A percentile compares a stretch with the other conserved stretches of the same genome.
phyloP scores from a whole-genome alignment of 805 yeast genomes.

The Starmerella ratchasimensis region DNA sequence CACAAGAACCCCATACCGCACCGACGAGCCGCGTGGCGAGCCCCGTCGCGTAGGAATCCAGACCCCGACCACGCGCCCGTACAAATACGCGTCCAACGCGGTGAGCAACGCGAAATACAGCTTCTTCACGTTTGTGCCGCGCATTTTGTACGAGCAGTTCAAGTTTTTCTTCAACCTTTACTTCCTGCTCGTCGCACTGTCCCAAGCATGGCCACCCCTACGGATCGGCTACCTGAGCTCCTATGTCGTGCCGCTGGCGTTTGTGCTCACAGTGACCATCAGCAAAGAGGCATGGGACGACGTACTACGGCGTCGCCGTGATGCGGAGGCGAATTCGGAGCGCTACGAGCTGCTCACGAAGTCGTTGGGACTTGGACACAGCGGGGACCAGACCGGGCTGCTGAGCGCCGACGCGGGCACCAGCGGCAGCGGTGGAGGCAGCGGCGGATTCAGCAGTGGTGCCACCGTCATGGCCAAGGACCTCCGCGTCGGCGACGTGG shows the following conservation, averaged over 20 bases:
- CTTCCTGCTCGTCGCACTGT: slow-evolving; percentile 81
- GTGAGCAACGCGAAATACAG: slow-evolving; percentile 90
- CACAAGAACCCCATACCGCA: too few relatives aligned
- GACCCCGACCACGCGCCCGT: slow-evolving; percentile 14
- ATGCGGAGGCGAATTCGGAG: slow-evolving; percentile 77
- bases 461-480: slow-evolving; percentile 39
- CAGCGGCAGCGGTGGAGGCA: background rate
- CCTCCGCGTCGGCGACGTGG: slow-evolving; percentile 75
- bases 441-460: too few relatives aligned
- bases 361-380: too few relatives aligned
- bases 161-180: slow-evolving; percentile 90
- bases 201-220: slow-evolving; percentile 78
- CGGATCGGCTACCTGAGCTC: slow-evolving; percentile 89
- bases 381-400: too few relatives aligned
- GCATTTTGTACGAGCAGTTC: slow-evolving; percentile 86
- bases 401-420: too few relatives aligned
- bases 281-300: slow-evolving; percentile 92
- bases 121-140: slow-evolving; percentile 74
- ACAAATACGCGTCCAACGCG: slow-evolving; percentile 47
- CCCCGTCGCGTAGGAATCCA: slow-evolving; percentile 8
- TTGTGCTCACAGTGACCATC: slow-evolving; percentile 88
- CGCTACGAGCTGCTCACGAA: slow-evolving; percentile 51
- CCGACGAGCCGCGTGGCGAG: too few relatives aligned
- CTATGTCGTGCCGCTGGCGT: slow-evolving; percentile 85
- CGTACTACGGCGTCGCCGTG: slow-evolving; percentile 77